These are phyloP conservation scores for Vinca major DNA, from an alignment of 305 asterid genomes.

Conservation along the genomic window DNA sequence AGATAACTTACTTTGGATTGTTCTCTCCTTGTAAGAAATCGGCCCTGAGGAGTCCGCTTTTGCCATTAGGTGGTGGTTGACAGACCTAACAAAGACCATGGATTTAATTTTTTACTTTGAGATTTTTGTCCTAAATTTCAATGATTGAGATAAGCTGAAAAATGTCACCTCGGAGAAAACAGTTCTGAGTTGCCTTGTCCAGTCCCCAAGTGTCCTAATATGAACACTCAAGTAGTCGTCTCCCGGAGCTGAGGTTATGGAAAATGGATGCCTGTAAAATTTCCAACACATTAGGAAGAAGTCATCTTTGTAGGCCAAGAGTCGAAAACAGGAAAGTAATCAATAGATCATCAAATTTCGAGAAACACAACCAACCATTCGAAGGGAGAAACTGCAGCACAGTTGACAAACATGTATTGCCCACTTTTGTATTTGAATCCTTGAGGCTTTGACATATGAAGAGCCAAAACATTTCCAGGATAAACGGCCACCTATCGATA, in stretches of 20 bases:
- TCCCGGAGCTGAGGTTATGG: conserved; percentile 81
- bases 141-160: neutral
- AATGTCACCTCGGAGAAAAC: conserved; percentile 70
- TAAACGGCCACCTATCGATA: conserved; percentile 62
- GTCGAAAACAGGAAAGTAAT: neutral
- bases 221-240: conserved; percentile 81
- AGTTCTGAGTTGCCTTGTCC: conserved; percentile 77
- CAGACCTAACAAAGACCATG: conserved; percentile 50
- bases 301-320: neutral
- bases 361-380: no score
- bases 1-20: conserved; percentile 51
- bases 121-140: no score
- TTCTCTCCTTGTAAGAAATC: conserved; percentile 53
- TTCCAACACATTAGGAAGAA: neutral
- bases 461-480: conserved; percentile 64
- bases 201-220: conserved; percentile 77
- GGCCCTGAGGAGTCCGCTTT: conserved; percentile 66
- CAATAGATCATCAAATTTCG: no score
- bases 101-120: no score
- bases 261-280: conserved; percentile 76
- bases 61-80: conserved; percentile 62
- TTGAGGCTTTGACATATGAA: conserved; percentile 84
- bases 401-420: conserved; percentile 82
- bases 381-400: conserved; percentile 80
- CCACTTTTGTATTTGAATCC: conserved; percentile 71